These are phyloP conservation scores for Fusarium buxicola DNA, from an alignment of 2,329 filamentous ascomycete genomes.

Conservation along the genomic window DNA sequence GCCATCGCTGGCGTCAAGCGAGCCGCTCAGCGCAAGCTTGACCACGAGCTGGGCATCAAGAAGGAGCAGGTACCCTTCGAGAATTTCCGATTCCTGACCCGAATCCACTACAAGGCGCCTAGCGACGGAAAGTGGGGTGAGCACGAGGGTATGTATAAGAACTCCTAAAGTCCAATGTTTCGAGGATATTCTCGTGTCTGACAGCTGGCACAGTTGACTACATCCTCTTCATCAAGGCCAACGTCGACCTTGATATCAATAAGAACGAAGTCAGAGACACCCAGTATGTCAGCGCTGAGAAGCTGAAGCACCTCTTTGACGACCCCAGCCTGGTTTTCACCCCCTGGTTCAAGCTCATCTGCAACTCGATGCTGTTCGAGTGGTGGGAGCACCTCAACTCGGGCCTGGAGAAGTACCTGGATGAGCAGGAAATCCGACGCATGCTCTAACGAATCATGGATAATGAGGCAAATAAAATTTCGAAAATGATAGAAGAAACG, in stretches of 20 bases:
- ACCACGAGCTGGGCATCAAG: slow-evolving; percentile 95
- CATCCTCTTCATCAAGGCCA: slow-evolving; percentile 96
- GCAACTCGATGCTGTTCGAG: slow-evolving; percentile 95
- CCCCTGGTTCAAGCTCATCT: slow-evolving; percentile 99
- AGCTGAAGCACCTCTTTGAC: slow-evolving; percentile 86
- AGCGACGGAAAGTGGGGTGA: slow-evolving; percentile 99
- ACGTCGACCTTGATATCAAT: slow-evolving; percentile 85
- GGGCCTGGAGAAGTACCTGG: slow-evolving; percentile 85
- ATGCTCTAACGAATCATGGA: slow-evolving; percentile 64
- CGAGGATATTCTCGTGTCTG: slow-evolving; percentile 6
- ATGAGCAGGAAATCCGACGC: slow-evolving; percentile 87
- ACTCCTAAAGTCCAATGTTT: neutral
- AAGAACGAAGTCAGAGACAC: slow-evolving; percentile 90
- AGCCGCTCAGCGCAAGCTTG: slow-evolving; percentile 91
- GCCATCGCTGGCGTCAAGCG: slow-evolving; percentile 89
- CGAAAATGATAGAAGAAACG: slow-evolving; percentile 11
- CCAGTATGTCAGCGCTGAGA: slow-evolving; percentile 83
- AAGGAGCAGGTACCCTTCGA: slow-evolving; percentile 88
- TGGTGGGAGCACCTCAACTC: slow-evolving; percentile 92
- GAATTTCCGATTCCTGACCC: slow-evolving; percentile 91
- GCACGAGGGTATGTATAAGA: slow-evolving; percentile 84
- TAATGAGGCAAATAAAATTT: slow-evolving; percentile 14
- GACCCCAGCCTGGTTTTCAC: slow-evolving; percentile 88
- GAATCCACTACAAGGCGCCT: slow-evolving; percentile 98
- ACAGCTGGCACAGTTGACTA: slow-evolving; percentile 79